Conservation (phyloP, 2,329 filamentous ascomycete species). For the Cladosporium sp. region DNA sequence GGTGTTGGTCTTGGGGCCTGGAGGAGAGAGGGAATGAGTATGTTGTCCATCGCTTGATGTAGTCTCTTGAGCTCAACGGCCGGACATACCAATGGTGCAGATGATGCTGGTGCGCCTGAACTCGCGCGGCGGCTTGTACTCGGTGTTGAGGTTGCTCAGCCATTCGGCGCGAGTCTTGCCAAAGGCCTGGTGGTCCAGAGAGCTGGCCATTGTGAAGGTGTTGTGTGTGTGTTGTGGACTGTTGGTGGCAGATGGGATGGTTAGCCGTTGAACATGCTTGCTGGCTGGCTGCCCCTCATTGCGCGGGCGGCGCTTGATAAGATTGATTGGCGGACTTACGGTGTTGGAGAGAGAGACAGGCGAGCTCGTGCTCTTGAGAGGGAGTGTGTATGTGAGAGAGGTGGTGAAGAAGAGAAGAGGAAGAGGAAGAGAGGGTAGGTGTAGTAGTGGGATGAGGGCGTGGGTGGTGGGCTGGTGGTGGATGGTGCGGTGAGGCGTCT, state of each 20-base stretch:
- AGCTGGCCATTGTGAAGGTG: constrained; percentile 57
- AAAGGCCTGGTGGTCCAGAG: constrained; percentile 76
- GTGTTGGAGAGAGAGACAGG: not conserved
- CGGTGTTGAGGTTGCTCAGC: constrained; percentile 79
- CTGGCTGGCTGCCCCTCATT: constrained; percentile 14
- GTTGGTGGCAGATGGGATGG: not conserved
- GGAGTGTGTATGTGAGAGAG: not conserved
- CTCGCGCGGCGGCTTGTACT: constrained; percentile 80
- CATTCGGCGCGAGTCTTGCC: constrained; percentile 69
- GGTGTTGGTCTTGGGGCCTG: constrained; percentile 94
- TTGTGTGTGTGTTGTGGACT: not conserved
- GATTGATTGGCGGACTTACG: not conserved
- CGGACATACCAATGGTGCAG: constrained; percentile 76
- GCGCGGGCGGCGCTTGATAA: not conserved
- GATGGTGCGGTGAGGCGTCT: constrained; percentile 11
- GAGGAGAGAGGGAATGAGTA: not conserved
- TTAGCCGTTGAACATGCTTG: constrained; percentile 2
- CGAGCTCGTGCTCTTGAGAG: constrained; percentile 3
- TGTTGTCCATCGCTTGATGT: not conserved
- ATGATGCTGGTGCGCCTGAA: constrained; percentile 98
- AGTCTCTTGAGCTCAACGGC: not conserved
- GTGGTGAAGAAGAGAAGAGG: not conserved
- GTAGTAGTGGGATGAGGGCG: not conserved
- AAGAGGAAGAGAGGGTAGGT: not conserved
- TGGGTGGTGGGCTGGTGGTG: not conserved